Evolutionary conservation across 164 flowering plant species (phyloP).

Genomic region (Warburgia ugandensis): DNA sequence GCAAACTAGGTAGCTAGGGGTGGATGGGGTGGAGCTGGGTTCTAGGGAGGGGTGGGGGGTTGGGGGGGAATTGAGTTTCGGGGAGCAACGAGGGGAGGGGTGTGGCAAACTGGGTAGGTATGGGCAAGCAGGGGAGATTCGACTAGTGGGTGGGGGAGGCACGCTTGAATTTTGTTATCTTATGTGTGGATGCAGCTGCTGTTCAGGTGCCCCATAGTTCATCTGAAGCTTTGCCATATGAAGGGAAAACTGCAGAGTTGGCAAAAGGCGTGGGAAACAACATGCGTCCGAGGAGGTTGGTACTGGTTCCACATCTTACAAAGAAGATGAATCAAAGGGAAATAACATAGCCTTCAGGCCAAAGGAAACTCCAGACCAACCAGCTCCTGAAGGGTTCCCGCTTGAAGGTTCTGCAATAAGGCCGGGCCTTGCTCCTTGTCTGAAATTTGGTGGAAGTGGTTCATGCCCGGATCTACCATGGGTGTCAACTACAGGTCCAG

Average conservation of each 20-base stretch:
- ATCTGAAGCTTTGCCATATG: slow-evolving; percentile 31
- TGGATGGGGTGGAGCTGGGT: no score
- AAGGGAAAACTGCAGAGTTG: slow-evolving; percentile 31
- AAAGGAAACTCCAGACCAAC: slow-evolving; percentile 36
- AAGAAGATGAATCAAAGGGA: slow-evolving; percentile 41
- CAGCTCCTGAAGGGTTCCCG: slow-evolving; percentile 28
- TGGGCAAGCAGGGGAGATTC: no score
- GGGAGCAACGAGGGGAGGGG: no score
- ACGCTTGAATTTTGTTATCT: background rate
- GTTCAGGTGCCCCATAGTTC: slow-evolving; percentile 12
- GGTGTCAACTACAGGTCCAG: slow-evolving; percentile 87
- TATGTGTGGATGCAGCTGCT: slow-evolving; percentile 12
- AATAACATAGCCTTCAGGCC: slow-evolving; percentile 24
- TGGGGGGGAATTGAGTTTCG: no score
- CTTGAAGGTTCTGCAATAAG: slow-evolving; percentile 59
- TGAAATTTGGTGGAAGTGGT: slow-evolving; percentile 90
- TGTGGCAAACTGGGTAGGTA: no score
- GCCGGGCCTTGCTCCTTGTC: slow-evolving; percentile 68
- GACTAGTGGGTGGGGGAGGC: no score
- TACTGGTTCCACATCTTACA: slow-evolving; percentile 31
- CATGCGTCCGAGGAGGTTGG: slow-evolving; percentile 41
- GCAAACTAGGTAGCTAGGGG: no score
- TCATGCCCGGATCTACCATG: slow-evolving; percentile 87
- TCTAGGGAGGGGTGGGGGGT: no score
- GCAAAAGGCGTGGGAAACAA: slow-evolving; percentile 38